Base-by-base conservation (phyloP, 805 yeast species). In the Candida sonorensis region DNA sequence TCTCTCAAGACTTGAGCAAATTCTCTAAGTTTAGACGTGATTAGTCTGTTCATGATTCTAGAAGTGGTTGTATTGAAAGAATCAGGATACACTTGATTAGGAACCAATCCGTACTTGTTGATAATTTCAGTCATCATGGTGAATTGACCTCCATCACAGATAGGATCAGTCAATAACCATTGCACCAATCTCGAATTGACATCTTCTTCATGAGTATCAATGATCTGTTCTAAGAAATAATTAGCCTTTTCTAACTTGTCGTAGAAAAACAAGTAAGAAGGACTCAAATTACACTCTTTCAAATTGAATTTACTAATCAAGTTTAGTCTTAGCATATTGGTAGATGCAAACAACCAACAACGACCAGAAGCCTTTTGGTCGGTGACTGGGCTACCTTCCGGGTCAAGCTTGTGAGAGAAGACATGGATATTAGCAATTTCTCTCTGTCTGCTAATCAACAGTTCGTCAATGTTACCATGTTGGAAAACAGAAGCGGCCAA, bases 281-380 rank as follows among this genome's bases (percentile, higher is more conserved):
- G 94, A 23, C 92, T 80, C 31, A 86, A 59, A 58, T 81, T 87
- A 53, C 82, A 75, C 44, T 69, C 71, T 45, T 75, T 75, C 46
- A 85, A 57, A 48, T 78, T 75, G 55, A 77, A 70, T 50, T 70
- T 69, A 45, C 69, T 64, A 57, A 77, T 75, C 26, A 82, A 71
- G 33, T 67, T 68, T 31, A 79, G 53, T 46, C 95, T 69, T 48
- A 84, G 61, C 35, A 81, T 69, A 46, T 86, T 85, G 33, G 84
- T 74, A 1, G 90, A 72, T 9, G 95, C 95, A 57, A 85, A 85
- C 39, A 85, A 67, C 95, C 95, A 85, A 59, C 95, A 85, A 47
- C 94, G 64, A 19, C 95, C 95, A 15, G 85, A 74, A 9, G 74
- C 55, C 46, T 72, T 71, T 62, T 85, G 95, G 58, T 80, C 77